Evolutionary conservation across 441 rosid genomes (phyloP), one percentile per base, ranked within the genome.

Genomic region (Euphorbia schlechtendalii): DNA sequence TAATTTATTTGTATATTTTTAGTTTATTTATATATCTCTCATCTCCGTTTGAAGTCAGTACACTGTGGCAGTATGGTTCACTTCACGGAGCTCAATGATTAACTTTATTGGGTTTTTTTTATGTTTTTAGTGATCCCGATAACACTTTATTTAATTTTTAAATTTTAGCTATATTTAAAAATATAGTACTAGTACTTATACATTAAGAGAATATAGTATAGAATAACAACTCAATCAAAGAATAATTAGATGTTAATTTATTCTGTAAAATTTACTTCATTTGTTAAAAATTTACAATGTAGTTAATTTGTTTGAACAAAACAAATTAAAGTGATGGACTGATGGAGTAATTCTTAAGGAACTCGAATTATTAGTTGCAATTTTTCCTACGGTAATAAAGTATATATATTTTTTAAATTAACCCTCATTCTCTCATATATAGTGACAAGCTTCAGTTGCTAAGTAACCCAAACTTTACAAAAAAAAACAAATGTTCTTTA

Each of bases 81-180:
- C n/a, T n/a, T n/a, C n/a, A 59, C 74, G 73, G 75, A 73, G 64
- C 73, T 53, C 68, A 46, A 76, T 72, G 30, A 66, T 73, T 76
- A 68, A 30, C 22, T 63, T 40, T 21, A 17, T 69, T 61, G 60
- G 14, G 34, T 3, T 32, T 67, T 56, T 64, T 66, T 69, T 58
- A 58, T 34, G 65, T 30, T 59, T 61, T 67, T 64, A 71, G 70
- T 65, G 61, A 76, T 76, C 78, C 74, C 78, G 46, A 76, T 63
- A 56, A 53, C 8, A 20, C 34, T 61, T 63, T 64, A 61, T 15
- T 3, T 27, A 6, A 32, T 24, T 6, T 25, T n/a, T n/a, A n/a
- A n/a, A n/a, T n/a, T n/a, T n/a, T n/a, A n/a, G n/a, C n/a, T n/a
- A n/a, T n/a, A n/a, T n/a, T n/a, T n/a, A n/a, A n/a, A n/a, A n/a